These are phyloP conservation scores for Cynara cardunculus DNA, from an alignment of 129 eudicot species.

Conservation along the genomic window DNA sequence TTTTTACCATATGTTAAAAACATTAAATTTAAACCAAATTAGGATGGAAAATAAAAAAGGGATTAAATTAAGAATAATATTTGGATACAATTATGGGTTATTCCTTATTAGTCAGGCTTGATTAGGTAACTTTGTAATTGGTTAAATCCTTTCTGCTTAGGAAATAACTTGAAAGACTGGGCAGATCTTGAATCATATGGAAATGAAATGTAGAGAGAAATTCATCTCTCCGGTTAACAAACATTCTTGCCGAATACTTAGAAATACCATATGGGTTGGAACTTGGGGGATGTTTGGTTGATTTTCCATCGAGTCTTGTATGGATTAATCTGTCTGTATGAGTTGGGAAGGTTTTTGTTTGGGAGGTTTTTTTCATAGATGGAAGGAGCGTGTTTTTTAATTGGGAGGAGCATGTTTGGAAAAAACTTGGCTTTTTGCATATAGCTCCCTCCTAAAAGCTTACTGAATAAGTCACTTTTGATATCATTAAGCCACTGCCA, in stretches of 20 bases:
- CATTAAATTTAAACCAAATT: neutral
- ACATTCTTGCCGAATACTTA: constrained; percentile 2
- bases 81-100: neutral
- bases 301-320: no score
- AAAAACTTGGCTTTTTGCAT: no score
- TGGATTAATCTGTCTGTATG: no score
- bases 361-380: no score
- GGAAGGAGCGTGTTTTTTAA: no score
- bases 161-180: neutral
- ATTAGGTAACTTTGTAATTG: constrained; percentile 1
- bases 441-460: no score
- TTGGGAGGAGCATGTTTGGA: no score
- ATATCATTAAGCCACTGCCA: no score
- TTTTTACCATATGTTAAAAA: neutral
- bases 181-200: neutral
- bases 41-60: neutral
- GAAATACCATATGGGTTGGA: neutral
- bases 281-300: neutral
- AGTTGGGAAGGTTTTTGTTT: no score
- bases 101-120: constrained; percentile 12
- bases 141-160: neutral
- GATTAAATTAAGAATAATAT: neutral
- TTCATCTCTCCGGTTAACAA: constrained; percentile 9
- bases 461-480: no score
- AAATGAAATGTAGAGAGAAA: neutral